A percentile compares a stretch with the other conserved stretches of the same genome.
Conservation (phyloP, 768 basidiomycete species). For the Gloeophyllum trabeum region DNA sequence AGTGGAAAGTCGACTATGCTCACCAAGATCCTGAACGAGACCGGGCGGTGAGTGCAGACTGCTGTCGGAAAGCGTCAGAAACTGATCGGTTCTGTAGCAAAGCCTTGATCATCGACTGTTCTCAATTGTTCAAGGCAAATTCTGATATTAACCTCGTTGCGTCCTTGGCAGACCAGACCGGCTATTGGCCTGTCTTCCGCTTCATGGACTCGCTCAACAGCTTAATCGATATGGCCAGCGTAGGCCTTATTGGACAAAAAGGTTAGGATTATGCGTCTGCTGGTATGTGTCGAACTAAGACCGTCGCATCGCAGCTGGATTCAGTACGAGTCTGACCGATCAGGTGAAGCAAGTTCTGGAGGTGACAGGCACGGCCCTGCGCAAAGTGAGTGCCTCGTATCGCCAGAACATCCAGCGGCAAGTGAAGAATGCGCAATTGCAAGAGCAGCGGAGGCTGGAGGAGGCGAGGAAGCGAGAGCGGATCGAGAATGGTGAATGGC, state of each 20-base stretch:
- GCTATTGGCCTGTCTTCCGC: constrained; percentile 84
- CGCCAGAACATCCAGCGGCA: constrained; percentile 29
- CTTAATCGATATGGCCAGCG: constrained; percentile 83
- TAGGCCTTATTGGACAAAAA: constrained; percentile 95
- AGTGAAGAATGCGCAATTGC: constrained; percentile 25
- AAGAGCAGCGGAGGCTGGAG: constrained; percentile 23
- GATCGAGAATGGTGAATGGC: constrained; percentile 61
- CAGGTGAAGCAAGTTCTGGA: constrained; percentile 81
- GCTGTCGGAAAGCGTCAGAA: no score
- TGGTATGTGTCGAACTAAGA: background rate
- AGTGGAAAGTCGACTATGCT: constrained; percentile 68
- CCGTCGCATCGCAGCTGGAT: constrained; percentile 44
- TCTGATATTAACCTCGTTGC: constrained; percentile 62
- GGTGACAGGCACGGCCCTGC: constrained; percentile 64
- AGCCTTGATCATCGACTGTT: constrained; percentile 75
- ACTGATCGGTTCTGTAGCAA: constrained; percentile 44
- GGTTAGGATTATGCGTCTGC: constrained; percentile 26
- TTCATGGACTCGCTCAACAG: constrained; percentile 73
- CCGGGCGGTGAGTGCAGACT: constrained; percentile 38
- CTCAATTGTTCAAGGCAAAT: constrained; percentile 52
- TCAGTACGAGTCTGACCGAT: constrained; percentile 67
- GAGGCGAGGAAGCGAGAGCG: constrained; percentile 27
- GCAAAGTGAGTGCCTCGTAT: constrained; percentile 44
- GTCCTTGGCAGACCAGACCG: constrained; percentile 69
- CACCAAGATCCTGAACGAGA: constrained; percentile 36